Percentiles rank a stretch among this genome's conserved stretches.
These are phyloP conservation scores for Leonotis leonurus DNA, from an alignment of 257 asterid genomes.

Conservation along the genomic window DNA sequence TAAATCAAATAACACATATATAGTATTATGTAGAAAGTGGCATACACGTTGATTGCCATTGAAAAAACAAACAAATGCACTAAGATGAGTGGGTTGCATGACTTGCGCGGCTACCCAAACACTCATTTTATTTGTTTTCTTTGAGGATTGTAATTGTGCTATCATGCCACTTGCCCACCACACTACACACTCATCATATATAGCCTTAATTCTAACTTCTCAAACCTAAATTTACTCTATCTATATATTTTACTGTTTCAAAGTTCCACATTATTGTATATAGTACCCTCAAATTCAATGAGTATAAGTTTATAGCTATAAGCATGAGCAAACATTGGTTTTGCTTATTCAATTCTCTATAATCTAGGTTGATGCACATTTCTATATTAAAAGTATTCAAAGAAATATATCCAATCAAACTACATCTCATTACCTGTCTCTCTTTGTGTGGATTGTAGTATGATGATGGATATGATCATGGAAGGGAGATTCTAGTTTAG, in stretches of 20 bases:
- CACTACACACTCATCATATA: no score
- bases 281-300: no score
- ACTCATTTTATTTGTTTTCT: background rate
- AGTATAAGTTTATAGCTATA: background rate
- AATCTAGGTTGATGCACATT: background rate
- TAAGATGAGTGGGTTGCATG: conserved; percentile 18
- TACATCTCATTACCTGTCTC: no score
- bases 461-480: no score
- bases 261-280: background rate
- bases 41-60: conserved; percentile 14
- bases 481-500: no score
- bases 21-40: background rate
- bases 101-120: conserved; percentile 9
- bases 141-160: conserved; percentile 7
- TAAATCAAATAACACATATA: no score
- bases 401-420: no score
- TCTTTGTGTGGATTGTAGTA: no score
- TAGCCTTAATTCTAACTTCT: background rate
- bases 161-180: conserved; percentile 16
- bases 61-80: conserved; percentile 10
- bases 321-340: background rate
- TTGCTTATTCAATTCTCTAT: background rate
- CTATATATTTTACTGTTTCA: background rate
- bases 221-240: background rate
- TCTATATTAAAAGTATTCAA: no score